phyloP scores from a whole-genome alignment of 1,139 yeast species.

The Yarrowia galli region DNA sequence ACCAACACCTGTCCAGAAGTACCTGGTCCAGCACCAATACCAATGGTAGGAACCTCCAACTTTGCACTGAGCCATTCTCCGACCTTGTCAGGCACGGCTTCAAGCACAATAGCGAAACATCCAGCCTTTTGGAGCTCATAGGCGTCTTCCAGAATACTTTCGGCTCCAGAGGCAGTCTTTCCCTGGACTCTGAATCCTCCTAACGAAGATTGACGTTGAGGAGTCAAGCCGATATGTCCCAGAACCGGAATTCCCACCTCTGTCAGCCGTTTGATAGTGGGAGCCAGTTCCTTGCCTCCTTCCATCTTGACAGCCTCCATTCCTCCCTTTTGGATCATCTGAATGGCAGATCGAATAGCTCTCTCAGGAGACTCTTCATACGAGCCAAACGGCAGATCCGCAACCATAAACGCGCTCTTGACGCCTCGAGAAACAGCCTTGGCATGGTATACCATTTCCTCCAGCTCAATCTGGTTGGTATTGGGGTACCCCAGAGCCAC shows the following conservation, averaged over 20 bases:
- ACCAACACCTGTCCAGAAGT: conserved; percentile 93
- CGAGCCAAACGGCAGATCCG: conserved; percentile 89
- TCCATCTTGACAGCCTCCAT: conserved; percentile 88
- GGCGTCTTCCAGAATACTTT: conserved; percentile 71
- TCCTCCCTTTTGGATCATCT: conserved; percentile 66
- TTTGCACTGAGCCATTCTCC: conserved; percentile 68
- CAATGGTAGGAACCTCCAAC: conserved; percentile 80
- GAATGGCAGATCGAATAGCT: conserved; percentile 70
- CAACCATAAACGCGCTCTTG: conserved; percentile 70
- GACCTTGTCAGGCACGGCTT: conserved; percentile 83
- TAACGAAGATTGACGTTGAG: conserved; percentile 77
- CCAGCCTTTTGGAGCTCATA: conserved; percentile 76
- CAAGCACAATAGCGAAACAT: conserved; percentile 75
- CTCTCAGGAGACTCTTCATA: conserved; percentile 71
- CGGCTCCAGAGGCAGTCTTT: conserved; percentile 61
- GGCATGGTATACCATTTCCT: conserved; percentile 81
- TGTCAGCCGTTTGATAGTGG: conserved; percentile 60
- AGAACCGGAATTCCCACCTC: conserved; percentile 84
- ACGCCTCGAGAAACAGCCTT: conserved; percentile 79
- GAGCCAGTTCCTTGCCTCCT: conserved; percentile 69
- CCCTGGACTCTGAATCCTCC: conserved; percentile 95
- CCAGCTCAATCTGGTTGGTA: conserved; percentile 75
- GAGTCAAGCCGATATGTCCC: conserved; percentile 93
- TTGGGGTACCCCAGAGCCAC: conserved; percentile 82
- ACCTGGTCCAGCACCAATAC: conserved; percentile 90